These are phyloP conservation scores for Emmonsiellopsis sp. DNA, from an alignment of 2,329 filamentous ascomycete genomes.

Conservation along the genomic window DNA sequence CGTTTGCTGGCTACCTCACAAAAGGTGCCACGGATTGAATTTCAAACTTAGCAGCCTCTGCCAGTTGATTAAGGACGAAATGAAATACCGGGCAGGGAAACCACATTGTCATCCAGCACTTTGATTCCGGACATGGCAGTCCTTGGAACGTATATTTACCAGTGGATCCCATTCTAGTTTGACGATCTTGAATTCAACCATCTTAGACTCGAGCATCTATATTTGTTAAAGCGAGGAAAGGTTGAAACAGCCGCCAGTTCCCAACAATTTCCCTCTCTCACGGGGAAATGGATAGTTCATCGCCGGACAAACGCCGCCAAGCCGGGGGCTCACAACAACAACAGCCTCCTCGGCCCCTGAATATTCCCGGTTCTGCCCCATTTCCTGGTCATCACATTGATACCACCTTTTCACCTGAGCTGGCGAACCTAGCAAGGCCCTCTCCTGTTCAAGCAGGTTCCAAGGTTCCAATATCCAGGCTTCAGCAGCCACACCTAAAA, in stretches of 20 bases:
- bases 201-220: neutral
- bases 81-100: too few species aligned
- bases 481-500: conserved; percentile 8
- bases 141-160: neutral
- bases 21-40: too few species aligned
- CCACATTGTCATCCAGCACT: too few species aligned
- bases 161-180: neutral
- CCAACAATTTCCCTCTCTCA: neutral
- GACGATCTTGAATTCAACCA: neutral
- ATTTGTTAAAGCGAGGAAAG: neutral
- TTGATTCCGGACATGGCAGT: too few species aligned
- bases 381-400: neutral
- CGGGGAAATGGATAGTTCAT: neutral
- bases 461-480: conserved; percentile 15
- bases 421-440: conserved; percentile 1
- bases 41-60: too few species aligned
- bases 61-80: too few species aligned
- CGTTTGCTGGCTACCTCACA: too few species aligned
- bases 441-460: conserved; percentile 4
- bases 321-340: neutral
- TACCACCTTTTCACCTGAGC: conserved; percentile 4
- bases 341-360: neutral
- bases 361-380: neutral
- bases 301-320: neutral
- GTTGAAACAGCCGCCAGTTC: neutral